A percentile compares a stretch with the other conserved stretches of the same genome.
Evolutionary conservation across 768 basidiomycete genomes (phyloP).

Genomic region (Albatrellus ellisii): DNA sequence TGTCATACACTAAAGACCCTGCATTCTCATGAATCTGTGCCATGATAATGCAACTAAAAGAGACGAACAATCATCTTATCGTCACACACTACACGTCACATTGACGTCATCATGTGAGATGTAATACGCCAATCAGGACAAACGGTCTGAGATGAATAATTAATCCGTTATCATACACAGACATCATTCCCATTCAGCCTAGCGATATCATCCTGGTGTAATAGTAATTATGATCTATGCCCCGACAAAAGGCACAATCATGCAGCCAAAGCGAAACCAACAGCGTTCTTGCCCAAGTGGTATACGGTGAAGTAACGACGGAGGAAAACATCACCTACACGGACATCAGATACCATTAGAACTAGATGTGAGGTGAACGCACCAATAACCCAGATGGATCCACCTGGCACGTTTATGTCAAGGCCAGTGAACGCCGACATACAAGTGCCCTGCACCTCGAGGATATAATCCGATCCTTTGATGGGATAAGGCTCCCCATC

Average conservation of each 20-base stretch:
- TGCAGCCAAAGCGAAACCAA: constrained; percentile 63
- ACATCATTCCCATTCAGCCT: no score
- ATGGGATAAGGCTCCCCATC: constrained; percentile 69
- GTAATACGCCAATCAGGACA: no score
- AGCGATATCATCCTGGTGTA: no score
- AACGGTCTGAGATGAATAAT: no score
- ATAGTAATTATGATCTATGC: no score
- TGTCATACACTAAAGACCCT: not conserved
- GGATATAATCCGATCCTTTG: constrained; percentile 77
- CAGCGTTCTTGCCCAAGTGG: constrained; percentile 62
- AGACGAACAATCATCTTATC: no score
- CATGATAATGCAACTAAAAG: no score
- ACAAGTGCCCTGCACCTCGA: constrained; percentile 85
- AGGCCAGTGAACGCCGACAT: constrained; percentile 88
- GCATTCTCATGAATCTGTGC: not conserved
- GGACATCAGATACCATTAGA: not conserved
- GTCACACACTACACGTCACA: no score
- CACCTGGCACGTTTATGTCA: constrained; percentile 76
- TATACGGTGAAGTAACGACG: constrained; percentile 91
- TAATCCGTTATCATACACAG: no score
- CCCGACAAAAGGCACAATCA: no score
- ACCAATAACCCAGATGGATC: constrained; percentile 87
- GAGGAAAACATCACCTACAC: constrained; percentile 74
- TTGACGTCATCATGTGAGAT: no score
- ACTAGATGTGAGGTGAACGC: constrained; percentile 13